A percentile compares a stretch with the other conserved stretches of the same genome.
These are phyloP conservation scores for Ogataea corticis DNA, from an alignment of 805 yeast species.

Conservation along the genomic window DNA sequence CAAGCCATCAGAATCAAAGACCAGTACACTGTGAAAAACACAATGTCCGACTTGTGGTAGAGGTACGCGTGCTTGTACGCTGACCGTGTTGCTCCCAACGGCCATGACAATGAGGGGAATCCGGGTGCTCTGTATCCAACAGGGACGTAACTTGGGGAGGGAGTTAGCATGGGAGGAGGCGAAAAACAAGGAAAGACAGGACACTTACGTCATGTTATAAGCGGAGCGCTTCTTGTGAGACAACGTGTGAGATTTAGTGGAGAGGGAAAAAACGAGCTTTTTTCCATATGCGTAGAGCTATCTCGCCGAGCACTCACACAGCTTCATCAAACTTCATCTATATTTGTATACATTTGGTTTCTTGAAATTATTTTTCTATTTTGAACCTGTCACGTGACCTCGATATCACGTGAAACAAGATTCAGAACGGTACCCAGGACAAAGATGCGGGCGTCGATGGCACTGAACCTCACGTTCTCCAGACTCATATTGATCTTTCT, in stretches of 20 bases:
- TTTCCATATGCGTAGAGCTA: too few species aligned
- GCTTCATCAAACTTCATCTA: too few species aligned
- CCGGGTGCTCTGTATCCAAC: constrained; percentile 77
- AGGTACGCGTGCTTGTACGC: constrained; percentile 53
- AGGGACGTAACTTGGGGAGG: constrained; percentile 44
- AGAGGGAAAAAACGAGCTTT: too few species aligned
- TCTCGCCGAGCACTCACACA: too few species aligned
- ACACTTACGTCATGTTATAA: constrained; percentile 14
- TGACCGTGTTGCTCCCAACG: constrained; percentile 38
- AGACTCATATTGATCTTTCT: constrained; percentile 41
- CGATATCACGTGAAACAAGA: not conserved
- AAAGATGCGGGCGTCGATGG: constrained; percentile 49
- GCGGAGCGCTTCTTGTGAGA: too few species aligned
- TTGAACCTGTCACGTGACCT: not conserved
- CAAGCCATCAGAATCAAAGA: constrained; percentile 63
- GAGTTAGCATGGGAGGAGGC: not conserved
- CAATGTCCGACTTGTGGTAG: constrained; percentile 70
- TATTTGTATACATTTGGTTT: too few species aligned
- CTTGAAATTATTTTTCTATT: too few species aligned
- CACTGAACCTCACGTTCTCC: constrained; percentile 43
- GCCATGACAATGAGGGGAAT: constrained; percentile 84
- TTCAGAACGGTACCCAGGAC: constrained; percentile 31
- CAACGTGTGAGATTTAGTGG: too few species aligned
- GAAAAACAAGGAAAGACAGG: not conserved
- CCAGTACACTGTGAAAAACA: constrained; percentile 86